phyloP scores from a whole-genome alignment of 2,329 filamentous ascomycete species.

The Diaporthe sp. region DNA sequence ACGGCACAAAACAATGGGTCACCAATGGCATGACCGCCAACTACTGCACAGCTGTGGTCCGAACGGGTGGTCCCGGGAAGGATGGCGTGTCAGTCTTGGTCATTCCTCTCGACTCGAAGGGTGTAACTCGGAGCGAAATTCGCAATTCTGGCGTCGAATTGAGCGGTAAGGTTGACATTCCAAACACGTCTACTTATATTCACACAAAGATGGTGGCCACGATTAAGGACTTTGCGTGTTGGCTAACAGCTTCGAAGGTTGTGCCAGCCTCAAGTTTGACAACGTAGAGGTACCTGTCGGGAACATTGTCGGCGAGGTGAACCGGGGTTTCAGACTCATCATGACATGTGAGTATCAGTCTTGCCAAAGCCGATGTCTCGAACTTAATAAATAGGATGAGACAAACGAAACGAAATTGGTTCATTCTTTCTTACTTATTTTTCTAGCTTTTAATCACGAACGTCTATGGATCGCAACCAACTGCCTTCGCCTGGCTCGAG shows the following conservation, averaged over 20 bases:
- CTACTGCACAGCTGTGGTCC: slow-evolving; percentile 70
- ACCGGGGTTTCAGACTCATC: background rate
- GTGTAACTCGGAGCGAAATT: slow-evolving; percentile 66
- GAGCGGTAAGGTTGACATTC: background rate
- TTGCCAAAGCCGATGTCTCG: background rate
- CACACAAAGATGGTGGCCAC: background rate
- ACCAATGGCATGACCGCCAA: slow-evolving; percentile 70
- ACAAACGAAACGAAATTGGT: background rate
- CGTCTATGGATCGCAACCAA: slow-evolving; percentile 67
- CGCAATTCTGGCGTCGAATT: slow-evolving; percentile 73
- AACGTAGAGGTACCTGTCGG: slow-evolving; percentile 13
- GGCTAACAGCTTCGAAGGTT: background rate
- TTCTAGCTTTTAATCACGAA: slow-evolving; percentile 70
- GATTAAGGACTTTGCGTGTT: background rate
- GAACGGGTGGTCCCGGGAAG: slow-evolving; percentile 65
- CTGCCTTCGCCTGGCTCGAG: slow-evolving; percentile 66
- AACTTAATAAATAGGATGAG: background rate
- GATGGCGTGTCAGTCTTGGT: slow-evolving; percentile 66
- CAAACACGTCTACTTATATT: background rate
- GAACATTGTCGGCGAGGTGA: slow-evolving; percentile 5
- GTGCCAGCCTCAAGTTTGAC: slow-evolving; percentile 1
- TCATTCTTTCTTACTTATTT: background rate
- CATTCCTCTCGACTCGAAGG: slow-evolving; percentile 61
- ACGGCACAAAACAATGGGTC: slow-evolving; percentile 75
- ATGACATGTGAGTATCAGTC: slow-evolving; percentile 22